Percentiles rank a stretch among this genome's conserved stretches.
phyloP scores from a whole-genome alignment of 2,329 filamentous ascomycete genomes.

The Penicillium sp. region DNA sequence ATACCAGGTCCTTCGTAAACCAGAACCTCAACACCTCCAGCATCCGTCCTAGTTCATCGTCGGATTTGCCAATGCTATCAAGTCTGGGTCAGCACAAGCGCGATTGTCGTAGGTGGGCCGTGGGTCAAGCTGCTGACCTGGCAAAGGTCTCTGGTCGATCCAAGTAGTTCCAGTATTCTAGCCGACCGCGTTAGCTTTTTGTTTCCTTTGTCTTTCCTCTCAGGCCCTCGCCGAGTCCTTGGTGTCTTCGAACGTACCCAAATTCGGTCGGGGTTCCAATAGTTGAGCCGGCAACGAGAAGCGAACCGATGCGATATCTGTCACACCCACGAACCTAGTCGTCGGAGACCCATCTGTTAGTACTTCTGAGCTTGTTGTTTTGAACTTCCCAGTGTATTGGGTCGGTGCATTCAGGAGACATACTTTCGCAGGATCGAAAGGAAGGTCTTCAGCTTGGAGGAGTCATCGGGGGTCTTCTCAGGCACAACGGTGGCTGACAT shows the following conservation, averaged over 20 bases:
- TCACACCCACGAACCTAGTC: slow-evolving; percentile 86
- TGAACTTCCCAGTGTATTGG: slow-evolving; percentile 1
- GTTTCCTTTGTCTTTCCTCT: background rate
- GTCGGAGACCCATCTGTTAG: slow-evolving; percentile 10
- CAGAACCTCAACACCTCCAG: slow-evolving; percentile 92
- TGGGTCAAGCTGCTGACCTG: slow-evolving; percentile 48
- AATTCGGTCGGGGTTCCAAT: slow-evolving; percentile 91
- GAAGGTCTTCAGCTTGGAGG: slow-evolving; percentile 86
- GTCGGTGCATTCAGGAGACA: slow-evolving; percentile 33
- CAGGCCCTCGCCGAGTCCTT: background rate
- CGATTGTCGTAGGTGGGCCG: slow-evolving; percentile 19
- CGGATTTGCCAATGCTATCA: slow-evolving; percentile 75
- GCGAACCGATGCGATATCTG: slow-evolving; percentile 91
- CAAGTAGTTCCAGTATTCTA: slow-evolving; percentile 98
- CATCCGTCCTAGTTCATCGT: slow-evolving; percentile 91
- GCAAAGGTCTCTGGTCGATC: slow-evolving; percentile 91
- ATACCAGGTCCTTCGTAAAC: slow-evolving; percentile 92
- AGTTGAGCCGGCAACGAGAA: slow-evolving; percentile 96
- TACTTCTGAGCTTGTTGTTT: background rate
- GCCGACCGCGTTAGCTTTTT: slow-evolving; percentile 18
- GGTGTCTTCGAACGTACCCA: slow-evolving; percentile 54
- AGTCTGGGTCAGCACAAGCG: slow-evolving; percentile 40
- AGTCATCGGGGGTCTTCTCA: slow-evolving; percentile 71
- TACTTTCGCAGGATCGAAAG: slow-evolving; percentile 85
- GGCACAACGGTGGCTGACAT: slow-evolving; percentile 38